A percentile compares a stretch with the other conserved stretches of the same genome.
phyloP scores from a whole-genome alignment of 2,329 filamentous ascomycete species.

The Fusarium sp. region DNA sequence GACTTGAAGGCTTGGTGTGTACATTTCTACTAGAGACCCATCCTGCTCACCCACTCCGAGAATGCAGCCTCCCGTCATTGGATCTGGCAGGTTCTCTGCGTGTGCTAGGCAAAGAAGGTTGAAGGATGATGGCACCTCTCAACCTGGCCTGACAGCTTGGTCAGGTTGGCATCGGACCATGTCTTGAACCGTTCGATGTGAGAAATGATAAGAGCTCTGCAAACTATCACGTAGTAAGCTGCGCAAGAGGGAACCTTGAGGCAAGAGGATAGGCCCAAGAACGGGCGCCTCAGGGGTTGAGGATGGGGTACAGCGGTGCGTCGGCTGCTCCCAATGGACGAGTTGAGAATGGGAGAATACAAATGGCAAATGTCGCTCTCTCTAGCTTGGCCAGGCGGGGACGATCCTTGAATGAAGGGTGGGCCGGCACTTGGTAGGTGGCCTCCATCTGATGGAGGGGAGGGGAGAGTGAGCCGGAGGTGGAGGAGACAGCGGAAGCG shows the following conservation, averaged over 20 bases:
- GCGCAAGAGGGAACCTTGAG: neutral
- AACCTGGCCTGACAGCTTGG: neutral
- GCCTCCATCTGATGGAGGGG: neutral
- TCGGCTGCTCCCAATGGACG: neutral
- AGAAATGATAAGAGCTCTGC: conserved; percentile 1
- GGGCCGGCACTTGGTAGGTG: neutral
- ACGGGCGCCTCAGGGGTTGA: neutral
- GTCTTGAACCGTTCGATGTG: conserved; percentile 1
- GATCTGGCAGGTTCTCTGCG: neutral
- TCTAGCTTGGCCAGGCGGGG: neutral
- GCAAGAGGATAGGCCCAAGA: neutral
- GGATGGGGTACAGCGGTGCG: neutral
- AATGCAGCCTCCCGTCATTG: neutral
- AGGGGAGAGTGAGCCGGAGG: neutral
- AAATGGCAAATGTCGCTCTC: neutral
- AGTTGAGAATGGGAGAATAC: neutral
- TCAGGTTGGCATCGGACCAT: neutral
- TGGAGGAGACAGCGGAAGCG: conserved; percentile 13
- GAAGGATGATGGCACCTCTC: neutral
- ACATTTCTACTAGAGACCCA: neutral
- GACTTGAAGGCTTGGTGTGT: neutral
- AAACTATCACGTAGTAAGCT: neutral
- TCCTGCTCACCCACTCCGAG: neutral
- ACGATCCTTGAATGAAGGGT: neutral
- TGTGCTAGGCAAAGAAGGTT: neutral